Evolutionary conservation across 31 red algal species (phyloP).

Genomic region (Endocladia muricata): DNA sequence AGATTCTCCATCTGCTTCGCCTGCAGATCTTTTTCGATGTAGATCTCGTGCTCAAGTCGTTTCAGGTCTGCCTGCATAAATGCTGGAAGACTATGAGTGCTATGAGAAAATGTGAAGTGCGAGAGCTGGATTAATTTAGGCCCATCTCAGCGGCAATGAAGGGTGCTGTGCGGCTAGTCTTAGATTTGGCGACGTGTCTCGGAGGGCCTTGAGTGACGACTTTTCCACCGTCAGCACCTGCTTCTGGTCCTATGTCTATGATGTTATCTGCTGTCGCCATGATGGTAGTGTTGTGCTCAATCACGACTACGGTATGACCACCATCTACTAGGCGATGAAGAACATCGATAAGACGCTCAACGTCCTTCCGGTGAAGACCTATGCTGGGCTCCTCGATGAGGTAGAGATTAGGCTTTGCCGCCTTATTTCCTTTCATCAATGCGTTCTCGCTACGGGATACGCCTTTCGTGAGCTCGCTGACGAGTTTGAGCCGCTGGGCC

Average conservation of each 20-base stretch:
- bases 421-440: background rate
- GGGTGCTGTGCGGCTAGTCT: background rate
- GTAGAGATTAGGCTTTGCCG: too few relatives aligned
- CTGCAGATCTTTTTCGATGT: too few relatives aligned
- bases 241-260: conserved; percentile 19
- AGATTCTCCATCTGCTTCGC: too few relatives aligned
- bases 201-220: conserved; percentile 1
- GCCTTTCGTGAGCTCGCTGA: background rate
- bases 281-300: conserved; percentile 6
- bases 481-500: conserved; percentile 16
- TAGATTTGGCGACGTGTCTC: background rate
- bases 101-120: too few relatives aligned
- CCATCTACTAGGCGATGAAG: background rate
- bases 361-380: conserved; percentile 7
- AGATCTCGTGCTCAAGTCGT: too few relatives aligned
- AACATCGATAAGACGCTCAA: background rate
- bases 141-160: too few relatives aligned
- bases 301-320: conserved; percentile 12
- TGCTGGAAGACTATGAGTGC: too few relatives aligned
- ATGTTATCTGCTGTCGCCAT: conserved; percentile 6
- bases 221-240: background rate
- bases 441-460: background rate
- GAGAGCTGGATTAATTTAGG: too few relatives aligned
- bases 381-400: conserved; percentile 14
- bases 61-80: too few relatives aligned